These are phyloP conservation scores for Kappamyces sp. DNA, from an alignment of 192 early-diverging fungal species.

Conservation along the genomic window DNA sequence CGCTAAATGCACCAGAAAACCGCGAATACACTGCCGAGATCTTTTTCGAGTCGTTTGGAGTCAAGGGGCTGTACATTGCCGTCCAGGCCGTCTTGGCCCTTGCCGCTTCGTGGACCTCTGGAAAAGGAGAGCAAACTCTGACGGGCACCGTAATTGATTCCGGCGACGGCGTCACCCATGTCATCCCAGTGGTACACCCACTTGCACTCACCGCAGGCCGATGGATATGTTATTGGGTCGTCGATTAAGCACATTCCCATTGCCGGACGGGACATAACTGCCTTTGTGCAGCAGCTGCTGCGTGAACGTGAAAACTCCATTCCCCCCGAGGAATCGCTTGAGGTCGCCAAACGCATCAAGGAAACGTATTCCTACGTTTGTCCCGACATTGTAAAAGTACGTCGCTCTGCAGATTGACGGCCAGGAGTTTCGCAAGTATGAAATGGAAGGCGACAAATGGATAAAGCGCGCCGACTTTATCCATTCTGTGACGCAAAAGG, in stretches of 20 bases:
- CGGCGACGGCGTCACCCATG: conserved; percentile 98
- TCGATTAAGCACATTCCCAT: conserved; percentile 99
- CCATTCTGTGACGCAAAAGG: conserved; percentile 81
- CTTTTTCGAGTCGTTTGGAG: conserved; percentile 98
- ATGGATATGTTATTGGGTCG: conserved; percentile 96
- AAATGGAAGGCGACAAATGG: conserved; percentile 82
- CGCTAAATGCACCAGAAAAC: conserved; percentile 96
- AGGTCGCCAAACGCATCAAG: conserved; percentile 92
- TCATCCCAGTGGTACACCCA: conserved; percentile 81
- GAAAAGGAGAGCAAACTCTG: conserved; percentile 79
- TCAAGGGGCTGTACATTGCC: conserved; percentile 96
- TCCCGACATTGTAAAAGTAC: conserved; percentile 81
- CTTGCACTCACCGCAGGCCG: conserved; percentile 55
- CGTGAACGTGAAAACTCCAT: conserved; percentile 95
- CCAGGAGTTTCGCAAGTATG: conserved; percentile 86
- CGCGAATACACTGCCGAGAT: conserved; percentile 98
- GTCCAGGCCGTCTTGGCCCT: conserved; percentile 98
- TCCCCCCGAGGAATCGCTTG: conserved; percentile 93
- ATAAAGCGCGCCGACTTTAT: conserved; percentile 82
- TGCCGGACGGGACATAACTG: conserved; percentile 95
- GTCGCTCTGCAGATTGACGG: too few relatives aligned
- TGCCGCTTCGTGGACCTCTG: conserved; percentile 90
- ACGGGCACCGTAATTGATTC: conserved; percentile 98
- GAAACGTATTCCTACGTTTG: conserved; percentile 96
- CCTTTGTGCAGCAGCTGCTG: conserved; percentile 95